Base-by-base conservation (phyloP, 2,329 filamentous ascomycete species). In the Chaetomiaceae sp. region DNA sequence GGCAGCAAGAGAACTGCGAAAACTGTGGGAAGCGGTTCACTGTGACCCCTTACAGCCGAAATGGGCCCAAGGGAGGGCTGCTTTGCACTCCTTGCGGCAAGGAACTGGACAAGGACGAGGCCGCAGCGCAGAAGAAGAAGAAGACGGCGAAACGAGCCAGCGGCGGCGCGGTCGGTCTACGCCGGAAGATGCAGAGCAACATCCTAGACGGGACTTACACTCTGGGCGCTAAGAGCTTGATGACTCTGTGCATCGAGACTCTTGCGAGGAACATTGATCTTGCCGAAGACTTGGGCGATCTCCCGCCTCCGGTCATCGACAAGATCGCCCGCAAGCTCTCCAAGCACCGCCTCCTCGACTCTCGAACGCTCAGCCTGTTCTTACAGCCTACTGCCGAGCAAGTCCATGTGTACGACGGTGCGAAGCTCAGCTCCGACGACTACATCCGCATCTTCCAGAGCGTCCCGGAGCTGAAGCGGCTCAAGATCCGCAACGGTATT, bases 1-100 rank as follows among this genome's bases (percentile, higher is more conserved):
- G 89, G 2, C 92, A 97, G 67, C 81, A 92, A 63, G 89, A 87
- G 56, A 91, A 96, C 58, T 97, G 92, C 65, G 89, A 87, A 55
- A 71, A 84, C 3, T 97, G 92, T 66, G 77, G 79, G 38, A 95
- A 93, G 66, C 83, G 90, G 33, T 97, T 97, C 64, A 96, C 89
- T 0, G 91, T 97, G 39, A 96, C 92, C 0, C 79, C 89, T 0
- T 96, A 96, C 70, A 90, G 86, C 55, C 86, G 89, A 58, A 79
- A 84, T 23, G 89, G 87, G 0, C 86, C 88, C 0, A 76, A 86
- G n/a, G 91, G 91, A 4, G 89, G 89, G 14, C 73, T 97, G n/a
- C 74, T 96, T 2, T 97, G 92, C 65, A 76, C 77, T 3, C 82
- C 87, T 19, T 97, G 92, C 63, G 86, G 88, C 19, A 90, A 86